phyloP scores from a whole-genome alignment of 768 basidiomycete species.

The Trametes coccinea region DNA sequence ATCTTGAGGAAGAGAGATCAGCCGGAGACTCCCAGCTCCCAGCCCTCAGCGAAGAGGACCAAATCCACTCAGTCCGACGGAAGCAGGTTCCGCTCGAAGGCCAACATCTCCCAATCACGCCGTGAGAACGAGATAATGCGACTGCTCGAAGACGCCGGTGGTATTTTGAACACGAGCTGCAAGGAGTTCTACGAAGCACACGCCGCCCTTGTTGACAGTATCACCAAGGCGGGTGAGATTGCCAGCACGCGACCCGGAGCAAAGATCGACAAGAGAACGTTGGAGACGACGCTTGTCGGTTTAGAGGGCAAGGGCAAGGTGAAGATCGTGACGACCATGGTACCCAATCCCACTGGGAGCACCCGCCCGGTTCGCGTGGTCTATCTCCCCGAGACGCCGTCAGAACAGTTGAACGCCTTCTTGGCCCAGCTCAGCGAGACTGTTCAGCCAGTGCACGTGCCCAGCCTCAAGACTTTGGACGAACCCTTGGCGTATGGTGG shows the following conservation, averaged over 20 bases:
- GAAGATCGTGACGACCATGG: constrained; percentile 66
- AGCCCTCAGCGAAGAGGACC: constrained; percentile 17
- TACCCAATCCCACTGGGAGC: constrained; percentile 59
- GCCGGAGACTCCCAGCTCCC: constrained; percentile 7
- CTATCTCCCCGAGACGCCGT: constrained; percentile 60
- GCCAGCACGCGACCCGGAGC: constrained; percentile 71
- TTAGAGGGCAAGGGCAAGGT: constrained; percentile 68
- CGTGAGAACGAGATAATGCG: constrained; percentile 79
- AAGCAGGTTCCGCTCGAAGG: constrained; percentile 35
- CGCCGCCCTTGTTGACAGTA: constrained; percentile 55
- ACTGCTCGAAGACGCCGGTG: constrained; percentile 64
- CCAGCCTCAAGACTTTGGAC: constrained; percentile 50
- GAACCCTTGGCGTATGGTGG: constrained; percentile 58
- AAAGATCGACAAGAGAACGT: constrained; percentile 73
- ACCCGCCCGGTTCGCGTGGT: constrained; percentile 60
- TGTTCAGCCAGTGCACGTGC: constrained; percentile 28
- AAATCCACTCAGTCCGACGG: constrained; percentile 12
- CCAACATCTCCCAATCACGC: constrained; percentile 76
- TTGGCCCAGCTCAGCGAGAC: constrained; percentile 53
- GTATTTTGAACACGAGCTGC: constrained; percentile 62
- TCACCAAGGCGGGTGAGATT: constrained; percentile 61
- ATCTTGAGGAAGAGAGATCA: constrained; percentile 11
- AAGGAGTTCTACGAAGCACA: constrained; percentile 75
- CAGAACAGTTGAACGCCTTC: constrained; percentile 57
- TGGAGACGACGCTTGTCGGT: constrained; percentile 55